Conservation (phyloP, 2,329 filamentous ascomycete genomes). For the Colletotrichum theobromicola region DNA sequence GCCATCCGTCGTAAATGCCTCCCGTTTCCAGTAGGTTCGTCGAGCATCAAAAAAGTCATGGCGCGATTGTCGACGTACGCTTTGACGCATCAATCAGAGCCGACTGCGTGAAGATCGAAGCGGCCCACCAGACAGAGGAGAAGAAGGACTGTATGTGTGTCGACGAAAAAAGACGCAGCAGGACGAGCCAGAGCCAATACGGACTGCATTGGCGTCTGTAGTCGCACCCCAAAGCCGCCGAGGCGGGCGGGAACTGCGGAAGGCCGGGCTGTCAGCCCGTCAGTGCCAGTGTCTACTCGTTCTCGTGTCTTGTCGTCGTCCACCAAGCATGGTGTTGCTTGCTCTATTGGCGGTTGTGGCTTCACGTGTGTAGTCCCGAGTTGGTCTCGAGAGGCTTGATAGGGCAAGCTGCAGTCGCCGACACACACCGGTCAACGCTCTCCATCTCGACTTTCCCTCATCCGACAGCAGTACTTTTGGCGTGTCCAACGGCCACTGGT, state of each 20-base stretch:
- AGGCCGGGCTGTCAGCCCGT: conserved; percentile 1
- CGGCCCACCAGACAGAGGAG: not conserved
- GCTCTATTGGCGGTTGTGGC: conserved; percentile 2
- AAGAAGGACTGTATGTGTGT: not conserved
- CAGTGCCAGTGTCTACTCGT: not conserved
- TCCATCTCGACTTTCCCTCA: not conserved
- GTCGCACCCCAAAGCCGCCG: not conserved
- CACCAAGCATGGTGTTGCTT: not conserved
- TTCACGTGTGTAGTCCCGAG: not conserved
- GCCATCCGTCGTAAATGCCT: not conserved
- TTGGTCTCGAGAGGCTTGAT: not conserved
- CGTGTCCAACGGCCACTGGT: conserved; percentile 11
- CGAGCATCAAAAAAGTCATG: conserved; percentile 10
- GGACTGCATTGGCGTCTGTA: not conserved
- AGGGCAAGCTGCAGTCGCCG: not conserved
- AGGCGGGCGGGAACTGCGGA: conserved; percentile 2
- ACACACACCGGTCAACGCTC: conserved; percentile 4
- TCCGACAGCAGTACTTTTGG: not conserved
- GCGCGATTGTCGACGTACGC: not conserved
- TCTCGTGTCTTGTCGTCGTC: not conserved
- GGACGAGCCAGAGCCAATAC: not conserved
- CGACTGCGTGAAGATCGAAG: not conserved
- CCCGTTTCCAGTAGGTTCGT: conserved; percentile 7
- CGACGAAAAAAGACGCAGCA: not conserved
- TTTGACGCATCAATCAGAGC: conserved; percentile 8